Evolutionary conservation across 805 yeast species (phyloP).

Genomic region (Saccharomycopsis babjevae): DNA sequence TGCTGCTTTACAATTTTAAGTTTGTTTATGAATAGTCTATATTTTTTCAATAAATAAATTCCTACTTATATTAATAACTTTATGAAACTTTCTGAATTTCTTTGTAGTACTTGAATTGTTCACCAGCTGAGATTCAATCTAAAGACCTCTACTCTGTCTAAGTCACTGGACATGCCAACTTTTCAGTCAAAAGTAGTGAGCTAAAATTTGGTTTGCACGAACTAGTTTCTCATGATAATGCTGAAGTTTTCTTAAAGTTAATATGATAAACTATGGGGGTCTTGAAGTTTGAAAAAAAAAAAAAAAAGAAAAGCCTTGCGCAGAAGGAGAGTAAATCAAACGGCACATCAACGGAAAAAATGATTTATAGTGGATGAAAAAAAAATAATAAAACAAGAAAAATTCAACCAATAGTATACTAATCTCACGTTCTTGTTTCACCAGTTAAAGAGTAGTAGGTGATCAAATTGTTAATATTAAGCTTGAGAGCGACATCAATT

Average conservation of each 20-base stretch:
- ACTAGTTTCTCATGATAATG: no score
- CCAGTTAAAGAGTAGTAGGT: no score
- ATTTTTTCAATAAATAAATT: constrained; percentile 1
- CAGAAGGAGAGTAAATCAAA: neutral
- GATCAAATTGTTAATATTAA: no score
- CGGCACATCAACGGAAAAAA: neutral
- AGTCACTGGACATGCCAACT: no score
- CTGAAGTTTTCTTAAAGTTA: no score
- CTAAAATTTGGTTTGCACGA: no score
- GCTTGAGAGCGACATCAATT: neutral
- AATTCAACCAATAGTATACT: neutral
- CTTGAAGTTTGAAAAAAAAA: neutral
- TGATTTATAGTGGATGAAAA: neutral
- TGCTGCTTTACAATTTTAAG: constrained; percentile 98
- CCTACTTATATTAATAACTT: neutral
- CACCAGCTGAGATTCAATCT: no score
- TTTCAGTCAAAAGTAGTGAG: no score
- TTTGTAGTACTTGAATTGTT: neutral
- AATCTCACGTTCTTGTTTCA: neutral
- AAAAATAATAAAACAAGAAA: neutral
- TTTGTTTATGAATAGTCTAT: constrained; percentile 17
- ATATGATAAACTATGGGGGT: neutral
- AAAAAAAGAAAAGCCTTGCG: neutral
- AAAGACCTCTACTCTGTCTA: no score
- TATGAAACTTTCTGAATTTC: neutral